Base-by-base conservation (phyloP, 495 filamentous ascomycete genomes). In the Talaromyces borbonicus region DNA sequence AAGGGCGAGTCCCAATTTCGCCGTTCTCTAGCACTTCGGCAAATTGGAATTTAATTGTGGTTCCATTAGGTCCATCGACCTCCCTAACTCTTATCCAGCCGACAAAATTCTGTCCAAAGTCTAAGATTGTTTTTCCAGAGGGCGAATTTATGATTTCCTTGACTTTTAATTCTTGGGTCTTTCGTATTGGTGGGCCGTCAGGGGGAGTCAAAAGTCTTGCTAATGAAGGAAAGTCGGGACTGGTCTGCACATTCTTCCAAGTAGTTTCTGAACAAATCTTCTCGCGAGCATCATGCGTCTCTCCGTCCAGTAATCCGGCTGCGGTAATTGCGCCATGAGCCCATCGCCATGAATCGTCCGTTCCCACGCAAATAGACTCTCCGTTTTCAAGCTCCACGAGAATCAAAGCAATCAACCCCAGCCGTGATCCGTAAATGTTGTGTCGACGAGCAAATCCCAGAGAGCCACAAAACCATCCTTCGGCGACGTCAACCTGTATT, bases 31-130 rank as follows among this genome's bases (percentile, higher is more conserved):
- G 59, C 1, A 79, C 73, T 60, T 78, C 74, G 0, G 68, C 61
- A 52, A 76, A 72, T 0, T 48, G 57, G 23, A 77, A 32, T 32
- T 32, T 4, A 15, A 32, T 32, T 32, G 30, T 32, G 3, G 30
- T 32, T 32, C 30, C 30, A 56, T 15, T 52, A 61, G 1, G 56
- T 38, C 8, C 14, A 45, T 4, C 46, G 32, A 8, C 64, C 65
- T 14, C 48, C 46, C 63, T 65, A 2, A 50, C 36, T 4, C 68
- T 57, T 0, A 51, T 57, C n/a, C 47, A 54, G 16, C 73, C 75
- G 3, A 75, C 74, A 8, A 78, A 57, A 44, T 78, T 79, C 49
- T 78, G 75, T 11, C 74, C 73, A 46, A 77, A 78, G 46, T 79
- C 75, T 4, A 79, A 43, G 4, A 78, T 66, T 0, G 58, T 66